Percentiles rank a stretch among this genome's conserved stretches.
Conservation (phyloP, 257 asterid genomes). For the Petunia axillaris region DNA sequence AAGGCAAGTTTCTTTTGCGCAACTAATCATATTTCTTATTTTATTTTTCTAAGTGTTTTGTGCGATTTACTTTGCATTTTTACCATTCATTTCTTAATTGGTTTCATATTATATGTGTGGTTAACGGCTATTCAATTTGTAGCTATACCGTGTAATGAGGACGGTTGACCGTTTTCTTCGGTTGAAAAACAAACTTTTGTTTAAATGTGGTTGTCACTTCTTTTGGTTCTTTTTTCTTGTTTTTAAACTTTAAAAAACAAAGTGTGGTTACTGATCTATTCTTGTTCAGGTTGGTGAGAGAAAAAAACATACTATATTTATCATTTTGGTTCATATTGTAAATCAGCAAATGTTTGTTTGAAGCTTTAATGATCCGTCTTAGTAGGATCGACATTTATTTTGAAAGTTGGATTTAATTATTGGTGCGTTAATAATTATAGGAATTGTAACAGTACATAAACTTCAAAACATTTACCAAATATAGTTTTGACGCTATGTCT, state of each 20-base stretch:
- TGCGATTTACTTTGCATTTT: conserved; percentile 8
- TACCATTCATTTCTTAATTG: conserved; percentile 4
- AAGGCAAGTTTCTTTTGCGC: not conserved
- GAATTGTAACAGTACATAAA: not conserved
- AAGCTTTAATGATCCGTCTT: not conserved
- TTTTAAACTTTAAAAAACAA: not conserved
- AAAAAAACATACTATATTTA: not conserved
- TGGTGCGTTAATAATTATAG: too few species aligned
- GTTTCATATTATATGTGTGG: not conserved
- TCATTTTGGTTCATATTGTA: not conserved
- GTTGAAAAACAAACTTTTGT: not conserved
- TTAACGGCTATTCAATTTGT: not conserved
- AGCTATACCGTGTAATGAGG: not conserved
- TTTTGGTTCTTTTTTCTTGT: not conserved
- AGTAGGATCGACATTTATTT: not conserved
- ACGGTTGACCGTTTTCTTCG: conserved; percentile 1
- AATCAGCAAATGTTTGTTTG: not conserved
- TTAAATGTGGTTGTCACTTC: not conserved
- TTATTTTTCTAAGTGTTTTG: not conserved
- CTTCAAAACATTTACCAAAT: not conserved
- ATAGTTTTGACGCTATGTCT: too few species aligned
- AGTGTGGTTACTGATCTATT: not conserved
- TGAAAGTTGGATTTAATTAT: not conserved
- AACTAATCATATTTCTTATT: conserved; percentile 17
- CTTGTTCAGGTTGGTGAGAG: not conserved